Conservation (phyloP, 2,329 filamentous ascomycete genomes). For the Claviceps spartinae region DNA sequence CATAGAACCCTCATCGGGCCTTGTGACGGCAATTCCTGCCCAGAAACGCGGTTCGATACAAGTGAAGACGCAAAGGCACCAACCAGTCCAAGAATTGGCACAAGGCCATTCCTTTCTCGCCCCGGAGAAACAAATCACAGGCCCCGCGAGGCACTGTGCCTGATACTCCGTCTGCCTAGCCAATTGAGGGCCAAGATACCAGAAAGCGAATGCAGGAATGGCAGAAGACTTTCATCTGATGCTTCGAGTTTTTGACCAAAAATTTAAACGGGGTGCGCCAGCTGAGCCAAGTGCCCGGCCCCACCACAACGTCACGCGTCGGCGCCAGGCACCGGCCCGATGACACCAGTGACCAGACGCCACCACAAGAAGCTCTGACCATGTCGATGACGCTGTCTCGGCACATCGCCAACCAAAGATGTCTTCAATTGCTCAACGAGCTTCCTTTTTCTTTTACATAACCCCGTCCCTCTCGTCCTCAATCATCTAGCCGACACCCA, state of each 20-base stretch:
- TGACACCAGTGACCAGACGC: too few species aligned
- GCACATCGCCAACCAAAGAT: background rate
- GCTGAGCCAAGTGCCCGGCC: background rate
- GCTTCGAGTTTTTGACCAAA: too few species aligned
- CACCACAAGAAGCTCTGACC: too few species aligned
- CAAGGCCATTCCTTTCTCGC: background rate
- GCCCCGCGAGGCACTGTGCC: background rate
- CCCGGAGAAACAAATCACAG: background rate
- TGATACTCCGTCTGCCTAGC: background rate
- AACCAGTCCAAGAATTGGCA: background rate
- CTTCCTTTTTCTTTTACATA: background rate
- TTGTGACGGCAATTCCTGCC: background rate
- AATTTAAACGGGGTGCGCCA: too few species aligned
- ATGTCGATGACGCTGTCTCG: background rate
- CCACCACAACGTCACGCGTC: background rate
- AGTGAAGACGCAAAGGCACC: background rate
- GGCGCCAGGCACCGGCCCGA: too few species aligned
- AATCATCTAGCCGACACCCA: background rate
- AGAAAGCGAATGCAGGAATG: background rate
- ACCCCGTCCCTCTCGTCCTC: background rate
- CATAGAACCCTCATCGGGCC: slow-evolving; percentile 36
- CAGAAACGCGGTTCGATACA: background rate
- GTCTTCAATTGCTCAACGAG: background rate
- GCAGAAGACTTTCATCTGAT: background rate
- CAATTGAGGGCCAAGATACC: background rate